Evolutionary conservation across 441 rosid species (phyloP), one percentile per base, ranked within the genome.

Genomic region (Populus tomentosa): DNA sequence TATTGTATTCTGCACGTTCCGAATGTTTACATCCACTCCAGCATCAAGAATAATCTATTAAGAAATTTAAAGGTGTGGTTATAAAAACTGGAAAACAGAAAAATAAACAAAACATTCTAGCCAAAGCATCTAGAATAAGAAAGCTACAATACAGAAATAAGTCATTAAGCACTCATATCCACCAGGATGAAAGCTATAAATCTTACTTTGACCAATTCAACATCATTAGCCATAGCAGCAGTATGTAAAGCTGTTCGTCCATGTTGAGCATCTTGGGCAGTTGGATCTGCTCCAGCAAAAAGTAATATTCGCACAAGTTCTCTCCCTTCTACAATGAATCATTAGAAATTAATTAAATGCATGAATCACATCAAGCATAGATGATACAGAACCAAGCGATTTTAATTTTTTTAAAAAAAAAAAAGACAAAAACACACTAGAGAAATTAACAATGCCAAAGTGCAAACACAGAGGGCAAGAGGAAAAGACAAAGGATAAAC

Each of bases 211-310:
- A 94, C 97, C 83, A 94, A 86, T 70, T 93, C 97, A 84, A 87
- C 90, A 86, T 94, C 94, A 88, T 97, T 92, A 70, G 92, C 94
- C 98, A 92, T 91, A 26, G 98, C 94, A 86, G 99, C 98, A 73
- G 90, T 87, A 87, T 97, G 99, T 85, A 97, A 83, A 20, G 92
- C 98, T 75, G 99, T 97, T 85, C 93, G 90, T 67, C 97, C 94
- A 82, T 94, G 91, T 85, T 90, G 94, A 73, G 90, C 35, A 87
- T 97, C 99, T 86, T 92, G 97, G 62, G 95, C 92, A 71, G 91
- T 90, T 76, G 94, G 93, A 85, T 93, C 95, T 64, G 99, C 98
- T 75, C 98, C 98, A 83, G 98, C 97, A 75, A 91, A 91, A 78
- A 97, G 95, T 87, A 97, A 81, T 78, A 92, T 69, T 73, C 85